phyloP scores from a whole-genome alignment of 2,329 filamentous ascomycete species.

The Rachicladosporium sp. region DNA sequence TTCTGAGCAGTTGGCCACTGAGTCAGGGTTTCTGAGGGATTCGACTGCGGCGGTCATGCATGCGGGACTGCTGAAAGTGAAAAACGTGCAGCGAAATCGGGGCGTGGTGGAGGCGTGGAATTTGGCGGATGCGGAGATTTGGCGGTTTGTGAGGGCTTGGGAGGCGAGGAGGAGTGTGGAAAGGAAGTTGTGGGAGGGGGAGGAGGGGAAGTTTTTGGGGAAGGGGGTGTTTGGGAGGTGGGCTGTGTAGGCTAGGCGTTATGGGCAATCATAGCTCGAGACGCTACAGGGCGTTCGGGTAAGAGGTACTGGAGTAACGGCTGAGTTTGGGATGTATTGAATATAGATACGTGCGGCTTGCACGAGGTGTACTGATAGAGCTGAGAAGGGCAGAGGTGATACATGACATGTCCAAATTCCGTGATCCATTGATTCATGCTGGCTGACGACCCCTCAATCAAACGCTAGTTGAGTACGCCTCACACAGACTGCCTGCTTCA shows the following conservation, averaged over 20 bases:
- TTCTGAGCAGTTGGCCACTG: not conserved
- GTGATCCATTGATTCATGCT: too few species aligned
- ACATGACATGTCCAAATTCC: too few species aligned
- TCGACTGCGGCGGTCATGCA: not conserved
- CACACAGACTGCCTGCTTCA: too few species aligned
- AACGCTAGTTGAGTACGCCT: too few species aligned
- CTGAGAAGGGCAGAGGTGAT: too few species aligned
- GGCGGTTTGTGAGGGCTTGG: slow-evolving; percentile 61
- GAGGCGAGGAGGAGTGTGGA: slow-evolving; percentile 51
- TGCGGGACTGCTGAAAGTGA: slow-evolving; percentile 7
- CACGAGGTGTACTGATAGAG: too few species aligned
- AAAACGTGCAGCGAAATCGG: slow-evolving; percentile 22
- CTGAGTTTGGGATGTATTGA: too few species aligned
- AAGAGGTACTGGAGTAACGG: too few species aligned
- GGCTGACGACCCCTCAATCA: too few species aligned
- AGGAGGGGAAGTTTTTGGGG: slow-evolving; percentile 54
- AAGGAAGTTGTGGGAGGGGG: slow-evolving; percentile 55
- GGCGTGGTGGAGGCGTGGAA: slow-evolving; percentile 40
- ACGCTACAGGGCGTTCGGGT: too few species aligned
- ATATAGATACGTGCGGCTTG: too few species aligned
- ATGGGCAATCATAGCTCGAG: too few species aligned
- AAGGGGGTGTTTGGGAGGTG: slow-evolving; percentile 33
- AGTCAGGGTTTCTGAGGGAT: not conserved
- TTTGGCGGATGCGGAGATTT: slow-evolving; percentile 63
- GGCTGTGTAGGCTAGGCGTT: slow-evolving; percentile 11